A percentile compares a stretch with the other conserved stretches of the same genome.
Conservation (phyloP, 108 stramenopile genomes). For the Poteriospumella lacustris region DNA sequence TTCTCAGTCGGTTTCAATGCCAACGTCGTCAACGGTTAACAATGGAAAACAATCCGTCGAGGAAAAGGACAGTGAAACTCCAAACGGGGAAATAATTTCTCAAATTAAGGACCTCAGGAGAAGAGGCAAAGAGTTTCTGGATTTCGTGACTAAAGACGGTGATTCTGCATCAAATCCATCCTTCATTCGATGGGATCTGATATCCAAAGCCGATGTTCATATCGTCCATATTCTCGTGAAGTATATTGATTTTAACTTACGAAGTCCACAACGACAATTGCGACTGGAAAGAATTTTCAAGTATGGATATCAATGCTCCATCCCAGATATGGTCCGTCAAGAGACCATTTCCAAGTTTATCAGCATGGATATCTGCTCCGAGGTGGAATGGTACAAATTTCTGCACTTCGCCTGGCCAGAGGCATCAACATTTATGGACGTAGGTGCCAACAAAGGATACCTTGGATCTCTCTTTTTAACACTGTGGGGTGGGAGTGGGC, state of each 20-base stretch:
- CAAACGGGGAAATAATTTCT: too few relatives aligned
- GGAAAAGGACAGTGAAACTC: too few relatives aligned
- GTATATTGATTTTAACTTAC: neutral
- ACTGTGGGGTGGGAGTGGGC: neutral
- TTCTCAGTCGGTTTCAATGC: too few relatives aligned
- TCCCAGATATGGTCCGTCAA: neutral
- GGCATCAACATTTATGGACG: neutral
- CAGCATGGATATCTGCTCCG: constrained; percentile 17
- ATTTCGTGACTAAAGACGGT: too few relatives aligned
- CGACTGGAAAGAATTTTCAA: neutral
- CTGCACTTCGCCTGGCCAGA: neutral
- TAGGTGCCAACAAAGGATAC: constrained; percentile 14
- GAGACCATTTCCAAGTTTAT: neutral
- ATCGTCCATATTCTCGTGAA: neutral
- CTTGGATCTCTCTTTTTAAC: neutral
- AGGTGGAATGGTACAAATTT: constrained; percentile 20
- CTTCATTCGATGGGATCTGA: neutral
- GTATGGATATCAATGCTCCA: constrained; percentile 2
- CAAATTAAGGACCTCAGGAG: too few relatives aligned
- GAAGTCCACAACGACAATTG: neutral
- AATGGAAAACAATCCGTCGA: too few relatives aligned
- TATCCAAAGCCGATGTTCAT: neutral
- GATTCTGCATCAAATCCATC: too few relatives aligned
- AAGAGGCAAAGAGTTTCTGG: too few relatives aligned
- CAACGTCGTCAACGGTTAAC: too few relatives aligned